A percentile compares a stretch with the other conserved stretches of the same genome.
phyloP scores from a whole-genome alignment of 306 rosid species.

The Prunus campanulata region DNA sequence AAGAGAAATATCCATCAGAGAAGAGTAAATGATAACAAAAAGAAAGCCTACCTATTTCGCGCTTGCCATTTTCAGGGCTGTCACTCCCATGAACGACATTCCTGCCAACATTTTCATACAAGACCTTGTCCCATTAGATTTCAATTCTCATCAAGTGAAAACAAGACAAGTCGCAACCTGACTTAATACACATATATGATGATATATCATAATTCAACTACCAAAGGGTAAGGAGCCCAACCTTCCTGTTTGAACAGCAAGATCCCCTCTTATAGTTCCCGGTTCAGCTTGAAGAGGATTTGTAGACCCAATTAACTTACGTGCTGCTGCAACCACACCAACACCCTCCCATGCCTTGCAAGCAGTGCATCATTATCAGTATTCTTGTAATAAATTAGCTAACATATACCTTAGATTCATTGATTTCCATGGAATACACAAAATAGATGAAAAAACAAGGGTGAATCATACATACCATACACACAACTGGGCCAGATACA shows the following conservation, averaged over 20 bases:
- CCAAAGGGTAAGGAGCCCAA: constrained; percentile 30
- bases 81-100: constrained; percentile 96
- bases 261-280: constrained; percentile 97
- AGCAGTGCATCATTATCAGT: constrained; percentile 29
- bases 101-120: constrained; percentile 48
- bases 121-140: constrained; percentile 20
- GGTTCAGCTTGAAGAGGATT: constrained; percentile 97
- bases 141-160: background rate
- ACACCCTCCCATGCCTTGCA: constrained; percentile 98
- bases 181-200: background rate
- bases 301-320: constrained; percentile 90
- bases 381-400: background rate
- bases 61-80: constrained; percentile 96
- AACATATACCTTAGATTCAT: constrained; percentile 15
- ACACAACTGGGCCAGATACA: constrained; percentile 96
- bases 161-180: too few relatives aligned
- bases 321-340: constrained; percentile 90
- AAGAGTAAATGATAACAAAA: background rate
- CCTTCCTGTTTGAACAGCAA: constrained; percentile 93
- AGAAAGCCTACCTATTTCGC: constrained; percentile 63
- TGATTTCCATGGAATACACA: background rate
- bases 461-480: constrained; percentile 74
- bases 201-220: constrained; percentile 7
- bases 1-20: background rate
- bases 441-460: background rate